phyloP scores from a whole-genome alignment of 257 asterid genomes.

The Hygrophila difformis region DNA sequence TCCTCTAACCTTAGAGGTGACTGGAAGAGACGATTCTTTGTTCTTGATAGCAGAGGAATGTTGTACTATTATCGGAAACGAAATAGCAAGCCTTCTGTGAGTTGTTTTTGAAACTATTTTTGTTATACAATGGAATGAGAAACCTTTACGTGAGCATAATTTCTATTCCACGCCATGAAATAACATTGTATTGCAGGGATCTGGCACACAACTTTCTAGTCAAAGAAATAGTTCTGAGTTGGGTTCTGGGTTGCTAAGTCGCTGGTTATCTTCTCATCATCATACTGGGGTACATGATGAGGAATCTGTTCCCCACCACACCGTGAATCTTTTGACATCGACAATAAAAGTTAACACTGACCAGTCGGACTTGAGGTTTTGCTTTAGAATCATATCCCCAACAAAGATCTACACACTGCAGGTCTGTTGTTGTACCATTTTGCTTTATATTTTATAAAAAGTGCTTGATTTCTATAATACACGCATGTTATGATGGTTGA shows the following conservation, averaged over 20 bases:
- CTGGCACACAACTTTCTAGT: constrained; percentile 73
- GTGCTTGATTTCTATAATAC: too few species aligned
- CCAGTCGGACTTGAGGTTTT: constrained; percentile 96
- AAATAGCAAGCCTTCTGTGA: constrained; percentile 93
- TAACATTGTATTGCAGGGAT: constrained; percentile 54
- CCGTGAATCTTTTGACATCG: constrained; percentile 92
- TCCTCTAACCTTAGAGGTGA: constrained; percentile 96
- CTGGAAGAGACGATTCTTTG: constrained; percentile 99
- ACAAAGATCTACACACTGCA: constrained; percentile 96
- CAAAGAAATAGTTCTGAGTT: constrained; percentile 96
- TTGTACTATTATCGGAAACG: constrained; percentile 94
- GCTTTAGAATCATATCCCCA: constrained; percentile 97
- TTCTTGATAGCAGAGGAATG: constrained; percentile 99
- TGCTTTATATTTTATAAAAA: not conserved
- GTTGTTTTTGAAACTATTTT: constrained; percentile 33
- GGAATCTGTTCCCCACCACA: constrained; percentile 98
- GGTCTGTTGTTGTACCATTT: constrained; percentile 55
- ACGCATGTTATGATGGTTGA: constrained; percentile 16
- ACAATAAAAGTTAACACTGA: constrained; percentile 97
- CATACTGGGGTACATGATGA: constrained; percentile 97
- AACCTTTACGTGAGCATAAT: not conserved
- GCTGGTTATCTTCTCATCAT: constrained; percentile 98
- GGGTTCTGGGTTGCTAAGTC: constrained; percentile 95
- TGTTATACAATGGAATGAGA: constrained; percentile 21
- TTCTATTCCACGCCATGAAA: constrained; percentile 5